Percentiles rank a stretch among this genome's conserved stretches.
These are phyloP conservation scores for Echinosophora koreensis DNA, from an alignment of 306 rosid species.

Conservation along the genomic window DNA sequence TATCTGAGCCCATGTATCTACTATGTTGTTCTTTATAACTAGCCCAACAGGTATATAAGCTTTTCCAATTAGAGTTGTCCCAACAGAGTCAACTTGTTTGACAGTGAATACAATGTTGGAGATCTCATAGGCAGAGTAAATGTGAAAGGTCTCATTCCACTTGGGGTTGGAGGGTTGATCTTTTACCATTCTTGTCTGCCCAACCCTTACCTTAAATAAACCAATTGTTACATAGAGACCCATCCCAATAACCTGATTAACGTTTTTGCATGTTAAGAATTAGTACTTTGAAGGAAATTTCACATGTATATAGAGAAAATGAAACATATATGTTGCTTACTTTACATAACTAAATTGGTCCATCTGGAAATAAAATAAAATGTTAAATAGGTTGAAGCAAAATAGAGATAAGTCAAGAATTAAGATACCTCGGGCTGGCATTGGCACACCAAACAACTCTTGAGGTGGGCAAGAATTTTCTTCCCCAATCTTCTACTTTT, in stretches of 20 bases:
- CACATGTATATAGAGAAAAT: constrained; percentile 2
- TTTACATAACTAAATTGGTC: not conserved
- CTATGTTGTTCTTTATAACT: constrained; percentile 44
- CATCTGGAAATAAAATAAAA: not conserved
- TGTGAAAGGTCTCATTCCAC: constrained; percentile 69
- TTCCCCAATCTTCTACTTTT: constrained; percentile 53
- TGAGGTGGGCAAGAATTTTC: constrained; percentile 55
- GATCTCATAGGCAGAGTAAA: constrained; percentile 77
- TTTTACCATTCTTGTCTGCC: constrained; percentile 56
- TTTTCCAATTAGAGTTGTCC: constrained; percentile 86
- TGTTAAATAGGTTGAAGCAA: not conserved
- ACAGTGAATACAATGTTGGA: constrained; percentile 71
- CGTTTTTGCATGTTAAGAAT: not conserved
- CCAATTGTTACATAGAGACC: constrained; percentile 82
- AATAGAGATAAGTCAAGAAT: not conserved
- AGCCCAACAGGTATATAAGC: constrained; percentile 72
- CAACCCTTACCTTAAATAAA: constrained; percentile 75
- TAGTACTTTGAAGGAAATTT: constrained; percentile 19
- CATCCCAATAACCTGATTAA: constrained; percentile 54
- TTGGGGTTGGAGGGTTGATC: constrained; percentile 50
- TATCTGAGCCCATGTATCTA: constrained; percentile 59
- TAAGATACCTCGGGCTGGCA: constrained; percentile 64
- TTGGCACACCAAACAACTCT: constrained; percentile 51
- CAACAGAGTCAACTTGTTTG: constrained; percentile 62
- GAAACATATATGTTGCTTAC: constrained; percentile 3